Evolutionary conservation across 1,139 yeast species (phyloP), one percentile per base, ranked within the genome.

Genomic region (Magnusiomyces ingens): DNA sequence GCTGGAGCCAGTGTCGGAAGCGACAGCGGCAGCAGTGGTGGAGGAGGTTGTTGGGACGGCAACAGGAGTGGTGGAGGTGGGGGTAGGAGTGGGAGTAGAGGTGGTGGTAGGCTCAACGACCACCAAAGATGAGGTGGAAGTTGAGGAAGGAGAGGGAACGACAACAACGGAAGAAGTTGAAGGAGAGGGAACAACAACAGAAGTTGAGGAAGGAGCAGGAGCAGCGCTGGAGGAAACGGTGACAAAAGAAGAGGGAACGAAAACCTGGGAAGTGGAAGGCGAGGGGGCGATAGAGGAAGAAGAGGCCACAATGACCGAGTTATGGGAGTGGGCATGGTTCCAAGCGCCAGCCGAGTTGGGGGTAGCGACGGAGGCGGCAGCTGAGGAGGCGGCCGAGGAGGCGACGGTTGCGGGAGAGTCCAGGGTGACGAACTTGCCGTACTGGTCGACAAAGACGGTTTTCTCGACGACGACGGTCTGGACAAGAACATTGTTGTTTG

Each of bases 21-120:
- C 40, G 18, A 48, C 51, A 32, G 50, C 42, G 29, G 55, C 36
- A 18, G 59, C 13, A 10, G 59, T 29, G 17, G 58, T 26, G n/a
- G 58, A 44, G 26, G 60, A 35, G 15, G 61, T 44, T 12, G 62
- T 38, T 18, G 59, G 38, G 6, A 52, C 38, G 13, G 48, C 32
- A 19, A 54, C 2, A 17, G 49, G 13, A 40, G 54, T 13, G 15
- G 50, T 32, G n/a, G 51, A 36, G 48, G 35, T 49, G 13, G 59
- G 48, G 17, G 57, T 57, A 26, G 58, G 48, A n/a, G 53, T 6
- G 36, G 53, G 21, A 38, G 51, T 43, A 36, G 43, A 21, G 19
- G 26, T 15, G 32, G 57, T 45, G 19, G 59, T 44, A 19, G 56
- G 50, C 15, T 15, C 50, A 12, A 57, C 48, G 40, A 57, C 12